Evolutionary conservation across 2,329 filamentous ascomycete species (phyloP), one percentile per base, ranked within the genome.

Genomic region (Alternaria sp.): DNA sequence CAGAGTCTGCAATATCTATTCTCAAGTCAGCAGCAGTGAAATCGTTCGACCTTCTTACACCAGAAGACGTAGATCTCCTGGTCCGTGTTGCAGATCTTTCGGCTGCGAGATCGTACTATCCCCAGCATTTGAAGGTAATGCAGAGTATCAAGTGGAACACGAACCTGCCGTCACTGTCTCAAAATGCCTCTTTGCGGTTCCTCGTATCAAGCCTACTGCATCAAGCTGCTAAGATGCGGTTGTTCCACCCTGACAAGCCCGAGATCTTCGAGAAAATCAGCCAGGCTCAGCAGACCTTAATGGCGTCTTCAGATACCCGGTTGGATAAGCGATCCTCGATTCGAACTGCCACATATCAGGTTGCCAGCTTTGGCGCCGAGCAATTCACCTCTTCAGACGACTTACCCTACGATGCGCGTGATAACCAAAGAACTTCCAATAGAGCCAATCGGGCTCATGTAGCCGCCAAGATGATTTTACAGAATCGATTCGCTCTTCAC

Each of bases 1-100:
- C 85, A 0, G 86, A 89, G 63, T 72, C 84, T 46, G 84, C 86
- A 0, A 65, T 89, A 0, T 63, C 68, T 0, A 85, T 86, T 1
- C 69, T 89, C 0, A 44, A 59, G 0, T 85, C 84, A 0, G 85
- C 84, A 0, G 79, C 84, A 0, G 72, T 87, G 0, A 69, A 74
- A 18, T 89, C 86, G 0, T 84, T 85, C 48, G 71, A 78, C 3
- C 48, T 65, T 0, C 73, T 89, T 0, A 54, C 36, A 0, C 3
- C 45, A 4, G 53, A 62, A 0, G 60, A 72, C 28, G 8, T 73
- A 0, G 49, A 60, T 0, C 27, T 74, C 0, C 67, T 82, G 1
- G 8, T 28, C 6, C 9, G 34, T 0, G 74, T 81, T 14, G 72
- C 76, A 1, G 16, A 18, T 0, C 69, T 80, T 3, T 79, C 77